These are phyloP conservation scores for Daldinia childiae DNA, from an alignment of 495 filamentous ascomycete genomes.

Conservation along the genomic window DNA sequence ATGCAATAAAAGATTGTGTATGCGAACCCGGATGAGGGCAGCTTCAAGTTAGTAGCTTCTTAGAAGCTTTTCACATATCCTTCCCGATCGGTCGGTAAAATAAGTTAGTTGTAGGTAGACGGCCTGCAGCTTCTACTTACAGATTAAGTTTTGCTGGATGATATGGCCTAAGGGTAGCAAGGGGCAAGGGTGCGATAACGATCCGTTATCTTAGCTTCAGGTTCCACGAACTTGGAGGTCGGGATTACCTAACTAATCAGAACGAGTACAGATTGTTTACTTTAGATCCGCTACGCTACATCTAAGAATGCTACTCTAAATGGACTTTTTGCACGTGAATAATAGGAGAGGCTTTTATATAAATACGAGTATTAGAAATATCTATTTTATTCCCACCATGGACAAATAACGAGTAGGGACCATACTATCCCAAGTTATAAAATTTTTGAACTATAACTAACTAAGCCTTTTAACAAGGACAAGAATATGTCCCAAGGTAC, in stretches of 20 bases:
- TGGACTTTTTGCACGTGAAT: not conserved
- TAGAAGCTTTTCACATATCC: not conserved
- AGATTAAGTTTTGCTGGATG: slow-evolving; percentile 36
- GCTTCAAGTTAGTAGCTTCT: not conserved
- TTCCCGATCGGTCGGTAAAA: not conserved
- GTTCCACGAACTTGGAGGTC: not conserved
- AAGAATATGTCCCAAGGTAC: not conserved
- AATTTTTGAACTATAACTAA: too few relatives aligned
- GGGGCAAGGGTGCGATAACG: slow-evolving; percentile 28
- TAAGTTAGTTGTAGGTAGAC: not conserved
- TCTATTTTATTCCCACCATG: not conserved
- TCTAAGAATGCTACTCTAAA: not conserved
- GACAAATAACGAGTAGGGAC: not conserved
- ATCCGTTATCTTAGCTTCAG: slow-evolving; percentile 29
- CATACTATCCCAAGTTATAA: not conserved
- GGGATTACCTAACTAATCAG: slow-evolving; percentile 30
- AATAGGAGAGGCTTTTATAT: not conserved
- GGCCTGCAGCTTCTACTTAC: slow-evolving; percentile 1
- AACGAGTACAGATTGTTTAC: not conserved
- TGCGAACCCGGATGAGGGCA: not conserved
- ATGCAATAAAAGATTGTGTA: not conserved
- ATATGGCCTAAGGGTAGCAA: not conserved
- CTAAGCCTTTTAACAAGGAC: not conserved
- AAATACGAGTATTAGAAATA: not conserved
- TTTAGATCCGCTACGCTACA: not conserved